Conservation (phyloP, 495 filamentous ascomycete genomes). For the Xylaria telfairii region DNA sequence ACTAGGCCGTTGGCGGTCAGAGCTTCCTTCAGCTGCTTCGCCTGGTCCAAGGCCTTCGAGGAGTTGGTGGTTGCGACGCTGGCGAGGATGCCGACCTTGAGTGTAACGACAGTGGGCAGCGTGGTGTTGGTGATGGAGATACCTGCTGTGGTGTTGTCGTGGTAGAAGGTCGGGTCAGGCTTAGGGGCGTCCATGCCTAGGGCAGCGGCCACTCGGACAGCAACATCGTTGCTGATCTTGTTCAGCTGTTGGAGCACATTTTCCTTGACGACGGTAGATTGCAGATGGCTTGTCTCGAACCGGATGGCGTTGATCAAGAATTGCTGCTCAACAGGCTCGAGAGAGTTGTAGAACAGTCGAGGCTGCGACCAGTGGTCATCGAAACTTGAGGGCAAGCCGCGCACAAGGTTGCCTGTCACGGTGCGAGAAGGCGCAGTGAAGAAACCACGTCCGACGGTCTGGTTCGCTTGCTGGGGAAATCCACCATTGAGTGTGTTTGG, state of each 20-base stretch:
- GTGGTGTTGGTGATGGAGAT: constrained; percentile 66
- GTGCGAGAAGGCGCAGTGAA: constrained; percentile 70
- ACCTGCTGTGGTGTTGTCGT: constrained; percentile 69
- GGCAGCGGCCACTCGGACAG: constrained; percentile 67
- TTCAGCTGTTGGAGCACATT: constrained; percentile 77
- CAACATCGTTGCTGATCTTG: constrained; percentile 71
- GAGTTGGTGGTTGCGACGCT: constrained; percentile 41
- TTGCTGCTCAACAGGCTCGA: constrained; percentile 72
- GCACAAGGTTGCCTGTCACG: constrained; percentile 60
- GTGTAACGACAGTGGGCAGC: constrained; percentile 64
- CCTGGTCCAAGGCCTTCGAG: constrained; percentile 49
- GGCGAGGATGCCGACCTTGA: constrained; percentile 73
- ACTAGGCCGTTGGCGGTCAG: constrained; percentile 59
- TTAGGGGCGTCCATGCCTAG: constrained; percentile 63
- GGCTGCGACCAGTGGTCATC: constrained; percentile 79
- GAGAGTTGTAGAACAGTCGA: constrained; percentile 78
- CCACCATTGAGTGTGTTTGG: constrained; percentile 72
- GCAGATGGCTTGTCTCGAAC: constrained; percentile 70
- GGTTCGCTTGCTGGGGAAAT: constrained; percentile 71
- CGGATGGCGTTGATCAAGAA: constrained; percentile 80
- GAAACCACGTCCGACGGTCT: constrained; percentile 73
- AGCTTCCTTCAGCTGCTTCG: constrained; percentile 49
- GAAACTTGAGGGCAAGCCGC: constrained; percentile 68
- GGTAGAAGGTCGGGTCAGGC: constrained; percentile 70
- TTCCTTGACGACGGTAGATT: constrained; percentile 59